Base-by-base conservation (phyloP, 2,329 filamentous ascomycete genomes). In the Corinectria fuckeliana region DNA sequence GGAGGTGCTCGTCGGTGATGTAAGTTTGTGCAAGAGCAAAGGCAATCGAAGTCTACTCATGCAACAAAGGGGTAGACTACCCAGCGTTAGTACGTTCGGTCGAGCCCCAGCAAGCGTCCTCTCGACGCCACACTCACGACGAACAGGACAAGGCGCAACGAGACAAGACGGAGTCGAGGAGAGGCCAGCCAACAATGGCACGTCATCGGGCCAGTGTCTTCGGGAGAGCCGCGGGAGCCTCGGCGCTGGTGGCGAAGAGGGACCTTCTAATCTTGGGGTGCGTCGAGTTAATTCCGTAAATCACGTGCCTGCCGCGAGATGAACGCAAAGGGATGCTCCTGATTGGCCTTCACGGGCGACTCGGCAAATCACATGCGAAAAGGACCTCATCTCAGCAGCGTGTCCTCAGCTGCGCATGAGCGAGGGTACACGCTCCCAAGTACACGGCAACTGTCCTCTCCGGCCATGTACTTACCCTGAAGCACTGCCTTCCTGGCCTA, bases 321-420 rank as follows among this genome's bases (percentile, higher is more conserved):
- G 56, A 38, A 56, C 18, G 41, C 38, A 38, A 57, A 63, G 55
- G 30, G 34, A 9, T 18, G 44, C 34, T 36, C 21, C 44, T 64
- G 50, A 72, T 71, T 71, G 71, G 68, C 50, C 49, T 41, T 38
- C 13, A 23, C 48, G 50, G 56, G 3, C 38, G 49, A 44, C 47
- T 63, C 68, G 68, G 68, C 68, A 65, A 69, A 74, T 75, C 74
- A 75, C 74, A 75, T 74, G 73, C 62, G 66, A 63, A 65, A 50
- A 42, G 50, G 18, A 36, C 26, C 51, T 66, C 60, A 66, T 63
- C 62, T 70, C 56, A 60, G 25, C 21, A 54, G 39, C 50, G 50
- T 59, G 56, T 54, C 56, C 30, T 50, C 49, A 58, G 32, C 32
- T 34, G 28, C 28, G 36, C 23, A 28, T 38, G 21, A 20, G 14